A percentile compares a stretch with the other conserved stretches of the same genome.
Evolutionary conservation across 768 basidiomycete genomes (phyloP).

Genomic region (Cubamyces sp.): DNA sequence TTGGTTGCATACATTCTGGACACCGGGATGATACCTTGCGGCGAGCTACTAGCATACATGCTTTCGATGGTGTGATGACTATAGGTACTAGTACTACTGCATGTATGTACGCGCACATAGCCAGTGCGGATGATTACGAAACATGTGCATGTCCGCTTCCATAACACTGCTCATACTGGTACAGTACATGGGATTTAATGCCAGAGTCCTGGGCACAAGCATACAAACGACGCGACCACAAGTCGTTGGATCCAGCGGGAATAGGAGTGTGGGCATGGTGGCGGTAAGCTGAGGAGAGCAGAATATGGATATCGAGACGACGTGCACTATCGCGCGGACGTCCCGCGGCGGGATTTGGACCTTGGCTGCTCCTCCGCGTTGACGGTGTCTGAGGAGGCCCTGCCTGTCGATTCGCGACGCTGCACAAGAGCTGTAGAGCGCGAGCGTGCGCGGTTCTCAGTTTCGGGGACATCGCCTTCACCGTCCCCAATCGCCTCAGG

Average conservation of each 20-base stretch:
- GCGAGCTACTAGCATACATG: not conserved
- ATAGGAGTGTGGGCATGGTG: not conserved
- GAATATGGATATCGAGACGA: no score
- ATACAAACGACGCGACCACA: no score
- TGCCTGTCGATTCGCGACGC: slow-evolving; percentile 16
- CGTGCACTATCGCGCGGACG: slow-evolving; percentile 6
- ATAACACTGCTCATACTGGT: no score
- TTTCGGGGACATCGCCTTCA: slow-evolving; percentile 11
- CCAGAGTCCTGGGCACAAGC: no score
- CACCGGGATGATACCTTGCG: not conserved
- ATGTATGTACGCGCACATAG: no score
- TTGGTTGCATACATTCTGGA: no score
- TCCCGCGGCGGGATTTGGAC: slow-evolving; percentile 18
- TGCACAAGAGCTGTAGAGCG: slow-evolving; percentile 15
- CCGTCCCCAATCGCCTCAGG: slow-evolving; percentile 25
- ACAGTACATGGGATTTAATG: no score
- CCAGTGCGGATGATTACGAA: not conserved
- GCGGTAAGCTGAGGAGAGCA: not conserved
- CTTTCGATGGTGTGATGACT: not conserved
- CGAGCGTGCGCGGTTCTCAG: slow-evolving; percentile 5
- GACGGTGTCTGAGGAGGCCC: slow-evolving; percentile 25
- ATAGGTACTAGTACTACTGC: no score
- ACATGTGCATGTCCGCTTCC: not conserved
- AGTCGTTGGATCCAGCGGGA: no score
- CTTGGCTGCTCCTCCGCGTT: slow-evolving; percentile 19